A percentile compares a stretch with the other conserved stretches of the same genome.
Conservation (phyloP, 177 flowering plant species). For the Vitis hybrid region DNA sequence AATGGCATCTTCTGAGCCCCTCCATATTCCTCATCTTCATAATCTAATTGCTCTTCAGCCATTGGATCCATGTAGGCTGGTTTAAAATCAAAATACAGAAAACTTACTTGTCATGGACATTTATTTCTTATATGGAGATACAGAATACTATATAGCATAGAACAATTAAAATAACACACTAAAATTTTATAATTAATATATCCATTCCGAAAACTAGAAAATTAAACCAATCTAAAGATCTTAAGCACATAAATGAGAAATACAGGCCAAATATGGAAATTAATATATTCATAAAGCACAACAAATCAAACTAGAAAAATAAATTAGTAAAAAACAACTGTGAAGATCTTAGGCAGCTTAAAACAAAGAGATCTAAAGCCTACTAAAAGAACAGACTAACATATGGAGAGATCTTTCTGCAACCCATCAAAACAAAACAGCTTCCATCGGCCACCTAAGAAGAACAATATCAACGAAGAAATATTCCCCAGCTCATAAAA, state of each 20-base stretch:
- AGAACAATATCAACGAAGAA: background rate
- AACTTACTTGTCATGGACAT: background rate
- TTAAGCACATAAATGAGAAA: background rate
- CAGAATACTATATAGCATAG: too few species aligned
- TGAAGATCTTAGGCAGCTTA: background rate
- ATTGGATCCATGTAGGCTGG: constrained; percentile 47
- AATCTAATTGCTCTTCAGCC: constrained; percentile 77
- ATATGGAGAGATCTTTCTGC: background rate
- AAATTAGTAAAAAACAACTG: background rate
- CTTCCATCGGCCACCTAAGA: background rate
- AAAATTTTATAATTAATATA: too few species aligned
- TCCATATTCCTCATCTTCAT: constrained; percentile 71
- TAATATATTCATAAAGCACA: background rate
- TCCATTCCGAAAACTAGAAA: too few species aligned
- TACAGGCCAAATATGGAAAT: background rate
- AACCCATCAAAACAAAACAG: background rate
- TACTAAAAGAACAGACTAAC: constrained; percentile 4
- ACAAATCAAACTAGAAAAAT: background rate
- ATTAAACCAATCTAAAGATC: too few species aligned
- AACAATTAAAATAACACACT: too few species aligned
- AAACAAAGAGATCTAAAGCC: constrained; percentile 2
- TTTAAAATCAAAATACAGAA: constrained; percentile 8
- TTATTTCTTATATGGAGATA: too few species aligned
- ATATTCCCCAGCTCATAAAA: background rate
- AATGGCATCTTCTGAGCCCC: constrained; percentile 59